phyloP scores from a whole-genome alignment of 129 eudicot species.

The Apium graveolens region DNA sequence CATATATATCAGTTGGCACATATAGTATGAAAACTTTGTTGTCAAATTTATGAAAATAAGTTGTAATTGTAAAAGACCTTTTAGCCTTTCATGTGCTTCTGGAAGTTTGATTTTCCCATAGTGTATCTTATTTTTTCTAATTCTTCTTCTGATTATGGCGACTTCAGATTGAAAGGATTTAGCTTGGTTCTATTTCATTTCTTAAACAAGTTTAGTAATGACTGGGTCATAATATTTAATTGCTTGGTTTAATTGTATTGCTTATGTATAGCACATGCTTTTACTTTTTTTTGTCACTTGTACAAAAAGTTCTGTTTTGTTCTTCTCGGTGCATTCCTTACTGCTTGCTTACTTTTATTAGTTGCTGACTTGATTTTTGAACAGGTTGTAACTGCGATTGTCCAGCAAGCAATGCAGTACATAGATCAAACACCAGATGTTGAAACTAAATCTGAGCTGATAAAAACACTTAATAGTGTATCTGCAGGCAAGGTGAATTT shows the following conservation, averaged over 20 bases:
- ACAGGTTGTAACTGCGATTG: slow-evolving; percentile 89
- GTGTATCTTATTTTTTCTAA: too few species aligned
- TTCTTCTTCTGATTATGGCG: too few species aligned
- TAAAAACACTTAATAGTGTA: slow-evolving; percentile 85
- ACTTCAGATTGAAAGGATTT: background rate
- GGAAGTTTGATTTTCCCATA: background rate
- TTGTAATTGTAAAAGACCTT: too few species aligned
- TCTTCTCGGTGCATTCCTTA: background rate
- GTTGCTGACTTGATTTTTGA: background rate
- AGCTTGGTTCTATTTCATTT: background rate
- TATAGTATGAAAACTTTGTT: too few species aligned
- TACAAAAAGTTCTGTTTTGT: background rate
- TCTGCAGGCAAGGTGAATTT: slow-evolving; percentile 79
- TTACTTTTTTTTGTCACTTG: background rate
- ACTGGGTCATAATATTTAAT: background rate
- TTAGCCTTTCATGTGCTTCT: background rate
- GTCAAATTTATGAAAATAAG: too few species aligned
- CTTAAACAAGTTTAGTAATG: background rate
- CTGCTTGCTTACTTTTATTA: slow-evolving; percentile 3
- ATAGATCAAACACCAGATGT: slow-evolving; percentile 80
- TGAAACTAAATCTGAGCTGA: slow-evolving; percentile 75
- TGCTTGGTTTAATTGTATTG: background rate
- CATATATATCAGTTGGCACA: background rate
- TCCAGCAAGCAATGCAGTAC: slow-evolving; percentile 91
- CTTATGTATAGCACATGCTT: background rate